Base-by-base conservation (phyloP, 805 yeast genomes). In the Ogataea salicorniae region DNA sequence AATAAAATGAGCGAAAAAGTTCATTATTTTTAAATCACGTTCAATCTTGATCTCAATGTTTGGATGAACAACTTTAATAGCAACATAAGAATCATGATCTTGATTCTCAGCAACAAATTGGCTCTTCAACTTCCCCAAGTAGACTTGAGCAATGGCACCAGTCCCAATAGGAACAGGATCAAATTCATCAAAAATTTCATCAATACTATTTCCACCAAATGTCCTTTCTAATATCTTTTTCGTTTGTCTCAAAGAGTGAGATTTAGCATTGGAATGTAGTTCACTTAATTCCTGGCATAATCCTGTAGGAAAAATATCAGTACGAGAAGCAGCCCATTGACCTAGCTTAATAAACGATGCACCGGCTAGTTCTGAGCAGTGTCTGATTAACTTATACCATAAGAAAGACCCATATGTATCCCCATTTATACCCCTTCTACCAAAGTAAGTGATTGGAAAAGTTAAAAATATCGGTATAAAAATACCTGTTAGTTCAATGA, bases 101-200 rank as follows among this genome's bases (percentile, higher is more conserved):
- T 65, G 63, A 1, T 46, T 52, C 14, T 47, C 47, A 16, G 51
- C 46, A 17, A 54, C 49, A 48, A 76, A 75, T 37, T 68, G 67
- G 16, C 67, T 60, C 15, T 81, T 76, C 22, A 88, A 66, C 53
- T 80, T 81, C 1, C 87, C 97, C 36, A 78, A 66, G 66, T 92
- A 87, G 3, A 94, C 99, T 66, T 94, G 99, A 1, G 97, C 99
- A 70, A 94, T 94, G 1, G 99, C 97, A 14, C 99, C 99, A n/a
- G 92, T 92, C 1, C 99, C 99, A 6, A 91, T 69, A 0, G 98
- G 98, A 36, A 63, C 72, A 29, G 79, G 81, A 34, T 78, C 69
- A 58, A 94, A 87, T 53, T 84, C 88, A 31, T 83, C 90, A 64
- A 92, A 94, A 6, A 90, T 78, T 34, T 87, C 88, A 15, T 85